Evolutionary conservation across 495 filamentous ascomycete species (phyloP), one percentile per base, ranked within the genome.

Genomic region (Durotheca rogersii): DNA sequence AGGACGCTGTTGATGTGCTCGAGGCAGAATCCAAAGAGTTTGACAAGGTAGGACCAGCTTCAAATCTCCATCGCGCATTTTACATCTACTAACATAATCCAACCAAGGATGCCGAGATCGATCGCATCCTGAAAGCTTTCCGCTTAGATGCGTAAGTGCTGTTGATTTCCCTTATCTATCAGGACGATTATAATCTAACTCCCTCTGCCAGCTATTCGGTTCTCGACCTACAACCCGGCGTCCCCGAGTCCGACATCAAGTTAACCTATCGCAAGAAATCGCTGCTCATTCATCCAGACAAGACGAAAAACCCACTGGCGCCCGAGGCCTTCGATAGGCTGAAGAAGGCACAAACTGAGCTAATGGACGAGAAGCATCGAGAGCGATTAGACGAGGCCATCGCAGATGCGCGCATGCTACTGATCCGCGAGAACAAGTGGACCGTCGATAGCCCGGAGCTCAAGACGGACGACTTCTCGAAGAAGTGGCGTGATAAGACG

Each of bases 271-370:
- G 93, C 72, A 90, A 86, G 60, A 97, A 95, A 67, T 99, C 93
- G 11, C 84, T 99, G 23, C 82, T 99, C 4, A 97, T 99, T 74
- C 93, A 99, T 73, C 93, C 93, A 7, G 93, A 99, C 72, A 97
- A 97, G 71, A 96, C 94, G 41, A 83, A 82, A 56, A 97, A 99
- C 67, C 88, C 89, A 1, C 78, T 75, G 20, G 93, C 93, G 6
- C 92, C 93, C 0, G 91, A 96, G 60, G 94, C 93, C 55, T 99
- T 99, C 67, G 93, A 99, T 72, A 84, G 90, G 1, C 82, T 99
- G 3, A 95, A 95, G 66, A 95, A 96, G 67, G 93, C 93, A 7
- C 88, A 96, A 60, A 87, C 82, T 0, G 81, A 86, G 51, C 81
- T 99, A 6, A 84, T 95, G 74, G 94, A 99, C 68, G 92, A 96